phyloP scores from a whole-genome alignment of 179 eudicot genomes.

The Corrigiola litoralis region DNA sequence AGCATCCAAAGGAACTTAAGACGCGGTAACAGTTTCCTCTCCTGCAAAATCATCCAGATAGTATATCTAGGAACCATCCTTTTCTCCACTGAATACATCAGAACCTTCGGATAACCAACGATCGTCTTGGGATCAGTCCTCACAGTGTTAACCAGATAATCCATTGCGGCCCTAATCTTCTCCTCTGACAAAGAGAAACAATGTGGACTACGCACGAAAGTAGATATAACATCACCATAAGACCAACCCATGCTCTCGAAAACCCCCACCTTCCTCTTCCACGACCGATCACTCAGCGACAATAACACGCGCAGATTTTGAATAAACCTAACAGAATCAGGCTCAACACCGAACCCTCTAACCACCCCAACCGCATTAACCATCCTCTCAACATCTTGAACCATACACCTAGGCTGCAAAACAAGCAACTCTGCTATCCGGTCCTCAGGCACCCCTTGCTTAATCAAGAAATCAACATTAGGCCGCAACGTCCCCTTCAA shows the following conservation, averaged over 20 bases:
- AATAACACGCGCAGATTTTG: conserved; percentile 3
- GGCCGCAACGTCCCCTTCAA: neutral
- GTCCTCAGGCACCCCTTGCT: conserved; percentile 4
- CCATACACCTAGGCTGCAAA: conserved; percentile 10
- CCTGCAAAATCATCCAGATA: conserved; percentile 13
- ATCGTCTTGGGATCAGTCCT: conserved; percentile 3
- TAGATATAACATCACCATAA: conserved; percentile 1
- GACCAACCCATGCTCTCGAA: conserved; percentile 21
- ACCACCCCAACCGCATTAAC: conserved; percentile 7
- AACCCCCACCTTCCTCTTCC: conserved; percentile 6
- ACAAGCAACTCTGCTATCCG: conserved; percentile 1
- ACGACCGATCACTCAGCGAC: conserved; percentile 4
- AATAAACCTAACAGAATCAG: conserved; percentile 2
- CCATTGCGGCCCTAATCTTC: conserved; percentile 17
- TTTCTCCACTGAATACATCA: conserved; percentile 10
- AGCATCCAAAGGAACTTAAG: conserved; percentile 12
- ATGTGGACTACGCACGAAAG: conserved; percentile 1
- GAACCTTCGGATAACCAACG: conserved; percentile 16
- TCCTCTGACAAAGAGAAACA: conserved; percentile 17
- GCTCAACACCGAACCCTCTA: conserved; percentile 2
- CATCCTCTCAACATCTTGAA: neutral
- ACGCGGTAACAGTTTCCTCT: neutral
- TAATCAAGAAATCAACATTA: conserved; percentile 2
- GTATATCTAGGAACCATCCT: conserved; percentile 15
- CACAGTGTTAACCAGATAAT: conserved; percentile 20